Percentiles rank a stretch among this genome's conserved stretches.
These are phyloP conservation scores for Talaromyces sp. DNA, from an alignment of 2,329 filamentous ascomycete species.

Conservation along the genomic window DNA sequence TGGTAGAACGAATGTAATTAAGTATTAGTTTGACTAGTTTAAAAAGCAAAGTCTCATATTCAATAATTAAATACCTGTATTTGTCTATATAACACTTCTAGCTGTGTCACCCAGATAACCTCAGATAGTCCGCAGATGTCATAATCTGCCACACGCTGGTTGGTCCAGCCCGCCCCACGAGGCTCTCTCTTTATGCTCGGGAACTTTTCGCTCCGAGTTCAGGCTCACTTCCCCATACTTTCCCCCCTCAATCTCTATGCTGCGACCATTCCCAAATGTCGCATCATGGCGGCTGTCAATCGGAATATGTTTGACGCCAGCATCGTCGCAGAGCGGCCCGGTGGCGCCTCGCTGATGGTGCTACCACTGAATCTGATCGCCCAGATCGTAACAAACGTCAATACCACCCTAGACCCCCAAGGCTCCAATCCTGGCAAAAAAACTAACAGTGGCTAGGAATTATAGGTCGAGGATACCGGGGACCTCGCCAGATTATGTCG, in stretches of 20 bases:
- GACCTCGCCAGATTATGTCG: conserved; percentile 63
- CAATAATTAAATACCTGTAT: no score
- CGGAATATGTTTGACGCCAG: conserved; percentile 46
- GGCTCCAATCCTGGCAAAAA: conserved; percentile 4
- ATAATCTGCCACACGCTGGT: background rate
- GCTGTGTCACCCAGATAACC: no score
- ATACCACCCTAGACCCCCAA: conserved; percentile 18
- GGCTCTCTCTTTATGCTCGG: conserved; percentile 11
- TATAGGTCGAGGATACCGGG: conserved; percentile 58
- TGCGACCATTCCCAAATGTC: conserved; percentile 31
- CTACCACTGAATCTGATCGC: conserved; percentile 63
- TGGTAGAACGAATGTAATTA: no score
- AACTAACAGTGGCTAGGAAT: conserved; percentile 3
- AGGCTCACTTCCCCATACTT: conserved; percentile 14
- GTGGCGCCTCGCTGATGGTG: conserved; percentile 36
- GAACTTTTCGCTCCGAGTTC: conserved; percentile 22
- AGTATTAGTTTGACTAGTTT: no score
- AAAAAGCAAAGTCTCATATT: no score
- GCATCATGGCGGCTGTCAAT: conserved; percentile 47
- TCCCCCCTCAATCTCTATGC: conserved; percentile 20
- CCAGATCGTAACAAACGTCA: conserved; percentile 58
- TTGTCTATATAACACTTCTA: no score
- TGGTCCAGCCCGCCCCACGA: conserved; percentile 13
- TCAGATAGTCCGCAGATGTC: no score
- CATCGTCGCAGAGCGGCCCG: conserved; percentile 33